Conservation (phyloP, 148 eudicot species). For the Rhododendron ferrugineum region DNA sequence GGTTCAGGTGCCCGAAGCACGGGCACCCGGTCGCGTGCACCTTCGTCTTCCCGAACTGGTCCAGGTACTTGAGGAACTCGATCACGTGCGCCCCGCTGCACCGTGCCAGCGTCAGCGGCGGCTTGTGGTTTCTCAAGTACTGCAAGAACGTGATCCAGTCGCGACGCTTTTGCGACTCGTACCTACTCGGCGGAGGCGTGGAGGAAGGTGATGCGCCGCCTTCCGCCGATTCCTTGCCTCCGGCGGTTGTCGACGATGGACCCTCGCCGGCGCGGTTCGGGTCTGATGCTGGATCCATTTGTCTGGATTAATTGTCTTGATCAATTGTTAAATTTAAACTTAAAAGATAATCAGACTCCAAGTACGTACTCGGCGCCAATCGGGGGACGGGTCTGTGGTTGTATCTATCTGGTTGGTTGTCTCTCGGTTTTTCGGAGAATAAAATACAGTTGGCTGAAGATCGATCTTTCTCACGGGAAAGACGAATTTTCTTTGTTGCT, state of each 20-base stretch:
- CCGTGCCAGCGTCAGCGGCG: conserved; percentile 46
- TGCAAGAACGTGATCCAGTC: conserved; percentile 78
- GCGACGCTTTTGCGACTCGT: conserved; percentile 65
- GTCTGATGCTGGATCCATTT: too few relatives aligned
- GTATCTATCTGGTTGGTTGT: neutral
- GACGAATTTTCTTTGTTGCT: neutral
- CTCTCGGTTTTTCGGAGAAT: neutral
- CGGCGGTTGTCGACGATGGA: neutral
- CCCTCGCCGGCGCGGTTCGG: neutral
- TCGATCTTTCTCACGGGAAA: neutral
- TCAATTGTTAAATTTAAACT: too few relatives aligned
- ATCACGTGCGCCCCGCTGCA: conserved; percentile 79
- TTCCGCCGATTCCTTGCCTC: neutral
- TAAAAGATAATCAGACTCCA: too few relatives aligned
- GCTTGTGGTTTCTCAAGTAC: conserved; percentile 23
- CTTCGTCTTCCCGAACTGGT: conserved; percentile 74
- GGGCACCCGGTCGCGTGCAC: conserved; percentile 59
- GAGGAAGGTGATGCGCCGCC: neutral
- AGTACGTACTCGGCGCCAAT: too few relatives aligned
- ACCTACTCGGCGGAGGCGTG: conserved; percentile 31
- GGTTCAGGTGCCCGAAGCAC: conserved; percentile 52
- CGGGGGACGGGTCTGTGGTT: too few relatives aligned
- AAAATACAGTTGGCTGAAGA: neutral
- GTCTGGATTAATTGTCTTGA: too few relatives aligned
- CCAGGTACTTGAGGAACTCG: conserved; percentile 60